Conservation (phyloP, 106 monocot species). For the Iris macrosiphon region DNA sequence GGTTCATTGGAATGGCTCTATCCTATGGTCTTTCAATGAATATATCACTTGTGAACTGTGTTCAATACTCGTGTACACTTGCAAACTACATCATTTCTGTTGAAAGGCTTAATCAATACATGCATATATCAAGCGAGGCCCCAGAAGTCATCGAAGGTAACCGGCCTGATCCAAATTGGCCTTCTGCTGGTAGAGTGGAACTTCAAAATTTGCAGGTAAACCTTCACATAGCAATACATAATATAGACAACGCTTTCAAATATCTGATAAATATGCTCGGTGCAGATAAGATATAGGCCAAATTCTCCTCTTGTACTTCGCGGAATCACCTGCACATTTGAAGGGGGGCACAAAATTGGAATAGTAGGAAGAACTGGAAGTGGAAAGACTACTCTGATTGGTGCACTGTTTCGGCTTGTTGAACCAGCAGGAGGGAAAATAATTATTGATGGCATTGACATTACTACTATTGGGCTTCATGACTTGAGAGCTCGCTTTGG, state of each 20-base stretch:
- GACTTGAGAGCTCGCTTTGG: conserved; percentile 75
- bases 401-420: conserved; percentile 76
- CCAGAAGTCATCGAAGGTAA: conserved; percentile 55
- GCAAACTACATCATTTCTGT: conserved; percentile 91
- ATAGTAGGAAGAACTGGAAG: conserved; percentile 93
- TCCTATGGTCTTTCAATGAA: conserved; percentile 95
- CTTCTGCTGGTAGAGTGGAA: conserved; percentile 64
- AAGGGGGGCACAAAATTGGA: conserved; percentile 78
- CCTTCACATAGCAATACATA: no score
- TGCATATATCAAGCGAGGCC: conserved; percentile 77
- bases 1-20: conserved; percentile 87
- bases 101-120: conserved; percentile 88
- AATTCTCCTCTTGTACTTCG: conserved; percentile 59
- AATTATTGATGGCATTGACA: conserved; percentile 65
- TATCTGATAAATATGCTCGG: no score
- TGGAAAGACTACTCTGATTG: conserved; percentile 78
- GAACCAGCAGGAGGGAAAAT: conserved; percentile 71
- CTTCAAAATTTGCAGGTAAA: conserved; percentile 80
- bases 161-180: conserved; percentile 62
- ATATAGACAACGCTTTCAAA: no score
- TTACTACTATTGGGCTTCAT: conserved; percentile 73
- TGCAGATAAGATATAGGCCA: conserved; percentile 70
- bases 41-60: conserved; percentile 62
- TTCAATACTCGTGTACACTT: conserved; percentile 79
- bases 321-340: conserved; percentile 77